Evolutionary conservation across 1,139 yeast genomes (phyloP).

Genomic region (Geotrichum citri-aurantii): DNA sequence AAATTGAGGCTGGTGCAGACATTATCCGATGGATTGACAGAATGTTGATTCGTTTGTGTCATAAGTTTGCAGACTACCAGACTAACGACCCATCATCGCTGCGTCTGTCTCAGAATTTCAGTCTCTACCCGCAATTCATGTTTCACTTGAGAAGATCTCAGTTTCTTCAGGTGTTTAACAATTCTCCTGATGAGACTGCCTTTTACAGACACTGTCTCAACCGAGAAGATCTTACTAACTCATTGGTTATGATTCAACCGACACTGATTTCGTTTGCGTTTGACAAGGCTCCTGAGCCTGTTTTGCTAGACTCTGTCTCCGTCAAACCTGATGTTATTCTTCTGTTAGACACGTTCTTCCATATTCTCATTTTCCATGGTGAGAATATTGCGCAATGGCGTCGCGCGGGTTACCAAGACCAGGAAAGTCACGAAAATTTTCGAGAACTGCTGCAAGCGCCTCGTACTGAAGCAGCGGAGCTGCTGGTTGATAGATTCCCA

Average conservation of each 20-base stretch:
- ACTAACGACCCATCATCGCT: conserved; percentile 65
- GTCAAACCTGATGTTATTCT: conserved; percentile 56
- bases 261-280: conserved; percentile 61
- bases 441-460: conserved; percentile 59
- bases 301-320: conserved; percentile 62
- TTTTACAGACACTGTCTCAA: conserved; percentile 62
- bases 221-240: conserved; percentile 62
- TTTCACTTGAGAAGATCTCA: conserved; percentile 68
- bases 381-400: conserved; percentile 66
- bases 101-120: conserved; percentile 61
- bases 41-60: conserved; percentile 65
- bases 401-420: conserved; percentile 59
- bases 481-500: conserved; percentile 64
- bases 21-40: conserved; percentile 75
- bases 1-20: conserved; percentile 50
- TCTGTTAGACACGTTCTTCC: conserved; percentile 69
- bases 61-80: conserved; percentile 69
- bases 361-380: conserved; percentile 65
- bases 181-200: conserved; percentile 76
- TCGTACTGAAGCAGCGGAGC: conserved; percentile 59
- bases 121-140: conserved; percentile 69
- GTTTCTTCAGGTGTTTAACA: conserved; percentile 63
- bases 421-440: conserved; percentile 58
- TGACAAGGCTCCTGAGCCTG: conserved; percentile 50
- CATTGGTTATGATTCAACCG: conserved; percentile 73